Evolutionary conservation across 1,139 yeast species (phyloP), one percentile per base, ranked within the genome.

Genomic region (Saccharomyces hybrid): DNA sequence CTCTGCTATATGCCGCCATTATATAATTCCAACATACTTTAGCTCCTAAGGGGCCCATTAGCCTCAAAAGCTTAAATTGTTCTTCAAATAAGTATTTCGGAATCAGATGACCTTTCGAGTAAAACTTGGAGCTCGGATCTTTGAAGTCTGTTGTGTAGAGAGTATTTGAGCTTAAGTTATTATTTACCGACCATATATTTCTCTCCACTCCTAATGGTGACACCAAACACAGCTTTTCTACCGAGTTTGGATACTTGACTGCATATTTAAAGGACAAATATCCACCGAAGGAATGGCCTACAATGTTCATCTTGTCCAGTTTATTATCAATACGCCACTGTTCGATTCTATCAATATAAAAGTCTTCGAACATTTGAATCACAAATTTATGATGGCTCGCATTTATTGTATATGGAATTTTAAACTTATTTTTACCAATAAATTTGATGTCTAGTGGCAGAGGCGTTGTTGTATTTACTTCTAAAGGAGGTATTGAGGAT

Each of bases 261-360:
- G 91, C 83, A 68, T 91, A 91, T 3, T 86, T 82, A 57, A 86
- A 78, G 27, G 91, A 83, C 55, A 91, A 71, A 64, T 89, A 88
- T 0, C 96, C 97, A 14, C 98, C 98, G 63, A 88, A 81, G 0
- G 97, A 89, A 69, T 91, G 98, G 1, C 95, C 96, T 57, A 91
- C 77, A 28, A 91, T 70, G 19, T 86, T 81, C 63, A 91, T 83
- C 57, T 78, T 78, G 8, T 76, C 74, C 47, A 86, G 70, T 0
- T 76, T 74, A 47, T 86, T 76, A 31, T 73, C 74, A 41, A 67
- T 66, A 57, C 97, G 76, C 97, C 97, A 91, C 58, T 74, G 75
- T 65, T 91, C 97, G 9, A 91, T 66, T 0, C 93, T 75, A 61
- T 87, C 95, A 41, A 84, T 76, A 62, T 89, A 91, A 77, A 88